A percentile compares a stretch with the other conserved stretches of the same genome.
Conservation (phyloP, 1,284 basidiomycete genomes). For the Ustilago shanxiensis region DNA sequence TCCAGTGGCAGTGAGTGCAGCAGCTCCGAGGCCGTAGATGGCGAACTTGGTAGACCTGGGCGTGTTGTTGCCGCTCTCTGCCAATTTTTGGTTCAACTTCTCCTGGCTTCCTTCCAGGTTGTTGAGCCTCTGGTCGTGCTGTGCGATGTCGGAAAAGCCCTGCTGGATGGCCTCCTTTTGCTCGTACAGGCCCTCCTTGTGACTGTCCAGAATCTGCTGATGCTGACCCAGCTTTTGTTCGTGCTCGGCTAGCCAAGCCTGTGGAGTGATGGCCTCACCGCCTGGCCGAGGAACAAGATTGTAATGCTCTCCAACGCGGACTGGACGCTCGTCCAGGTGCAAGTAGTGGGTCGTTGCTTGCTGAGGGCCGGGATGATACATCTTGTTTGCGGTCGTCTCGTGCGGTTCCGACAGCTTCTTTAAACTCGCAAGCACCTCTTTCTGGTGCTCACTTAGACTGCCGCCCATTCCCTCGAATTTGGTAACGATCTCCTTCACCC, state of each 20-base stretch:
- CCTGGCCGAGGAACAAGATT: background rate
- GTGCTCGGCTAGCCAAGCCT: background rate
- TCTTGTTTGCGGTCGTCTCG: background rate
- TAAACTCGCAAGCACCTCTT: background rate
- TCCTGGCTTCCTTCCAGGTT: background rate
- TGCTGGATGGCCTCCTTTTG: background rate
- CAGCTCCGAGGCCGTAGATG: background rate
- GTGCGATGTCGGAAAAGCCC: background rate
- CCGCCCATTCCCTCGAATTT: background rate
- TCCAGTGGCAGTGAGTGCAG: background rate
- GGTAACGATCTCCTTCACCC: fast-evolving
- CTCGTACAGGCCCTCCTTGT: background rate
- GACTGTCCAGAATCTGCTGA: background rate
- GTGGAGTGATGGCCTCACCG: background rate
- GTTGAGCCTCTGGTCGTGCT: background rate
- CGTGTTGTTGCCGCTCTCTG: fast-evolving
- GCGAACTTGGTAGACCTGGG: background rate
- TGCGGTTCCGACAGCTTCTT: background rate
- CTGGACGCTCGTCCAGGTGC: background rate
- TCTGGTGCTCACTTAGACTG: background rate
- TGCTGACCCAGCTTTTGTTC: background rate
- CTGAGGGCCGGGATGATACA: background rate
- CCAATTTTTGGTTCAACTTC: background rate
- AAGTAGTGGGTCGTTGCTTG: background rate
- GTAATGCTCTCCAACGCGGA: background rate